phyloP scores from a whole-genome alignment of 169 alveolate genomes.

The Neospora caninum region DNA sequence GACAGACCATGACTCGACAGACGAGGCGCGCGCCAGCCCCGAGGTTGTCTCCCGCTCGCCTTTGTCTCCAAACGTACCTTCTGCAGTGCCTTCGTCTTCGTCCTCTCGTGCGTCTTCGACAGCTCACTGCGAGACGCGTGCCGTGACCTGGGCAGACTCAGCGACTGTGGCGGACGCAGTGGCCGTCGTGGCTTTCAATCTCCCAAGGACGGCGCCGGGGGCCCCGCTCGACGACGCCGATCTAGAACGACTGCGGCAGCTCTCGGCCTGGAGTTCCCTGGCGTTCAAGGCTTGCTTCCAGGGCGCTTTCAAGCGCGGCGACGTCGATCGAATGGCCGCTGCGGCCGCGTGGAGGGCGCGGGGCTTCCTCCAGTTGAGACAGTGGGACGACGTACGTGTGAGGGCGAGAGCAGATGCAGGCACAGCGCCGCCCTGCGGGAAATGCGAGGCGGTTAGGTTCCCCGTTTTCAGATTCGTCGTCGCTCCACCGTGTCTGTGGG shows the following conservation, averaged over 20 bases:
- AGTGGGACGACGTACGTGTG: not conserved
- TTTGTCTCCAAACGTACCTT: not conserved
- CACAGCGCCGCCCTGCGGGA: not conserved
- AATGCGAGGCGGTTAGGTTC: no score
- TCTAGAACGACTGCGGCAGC: not conserved
- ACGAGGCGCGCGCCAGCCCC: no score
- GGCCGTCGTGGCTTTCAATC: not conserved
- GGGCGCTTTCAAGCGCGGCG: not conserved
- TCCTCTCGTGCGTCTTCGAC: not conserved
- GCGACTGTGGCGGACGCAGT: not conserved
- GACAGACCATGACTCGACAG: no score
- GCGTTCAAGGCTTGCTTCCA: not conserved
- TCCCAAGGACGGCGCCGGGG: not conserved
- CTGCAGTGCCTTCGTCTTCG: not conserved
- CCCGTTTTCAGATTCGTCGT: no score
- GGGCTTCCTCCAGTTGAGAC: not conserved
- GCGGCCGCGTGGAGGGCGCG: constrained; percentile 24
- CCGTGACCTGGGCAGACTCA: not conserved
- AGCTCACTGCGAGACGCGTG: not conserved
- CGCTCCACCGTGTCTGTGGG: no score
- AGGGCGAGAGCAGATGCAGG: not conserved
- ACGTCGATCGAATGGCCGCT: not conserved
- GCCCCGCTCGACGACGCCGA: not conserved
- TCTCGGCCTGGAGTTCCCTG: not conserved
- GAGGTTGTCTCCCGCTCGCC: not conserved